Percentiles rank a stretch among this genome's conserved stretches.
Conservation (phyloP, 2,329 filamentous ascomycete species). For the Xylariaceae sp. region DNA sequence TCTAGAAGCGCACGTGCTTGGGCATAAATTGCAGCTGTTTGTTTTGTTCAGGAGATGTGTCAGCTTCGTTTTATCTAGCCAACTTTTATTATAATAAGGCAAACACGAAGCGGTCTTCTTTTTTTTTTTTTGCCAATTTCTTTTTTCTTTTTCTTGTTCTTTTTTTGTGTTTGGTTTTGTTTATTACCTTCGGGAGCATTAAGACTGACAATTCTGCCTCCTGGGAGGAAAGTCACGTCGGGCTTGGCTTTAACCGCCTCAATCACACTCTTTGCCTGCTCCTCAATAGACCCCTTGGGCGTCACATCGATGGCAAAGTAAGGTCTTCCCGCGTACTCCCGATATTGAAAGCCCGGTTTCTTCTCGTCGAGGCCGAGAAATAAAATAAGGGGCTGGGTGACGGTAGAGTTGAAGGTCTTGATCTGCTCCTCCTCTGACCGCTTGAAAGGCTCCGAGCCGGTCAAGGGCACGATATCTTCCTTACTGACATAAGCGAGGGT, state of each 20-base stretch:
- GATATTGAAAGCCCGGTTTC: conserved; percentile 50
- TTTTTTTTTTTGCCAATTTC: no score
- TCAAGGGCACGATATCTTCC: conserved; percentile 62
- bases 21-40: conserved; percentile 79
- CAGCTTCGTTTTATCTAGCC: no score
- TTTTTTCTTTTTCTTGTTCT: no score
- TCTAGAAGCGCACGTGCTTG: conserved; percentile 83
- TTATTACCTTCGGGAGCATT: conserved; percentile 42
- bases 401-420: conserved; percentile 65
- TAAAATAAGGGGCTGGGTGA: conserved; percentile 64
- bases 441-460: conserved; percentile 66
- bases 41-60: no score
- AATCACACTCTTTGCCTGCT: conserved; percentile 57
- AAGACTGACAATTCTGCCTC: conserved; percentile 42
- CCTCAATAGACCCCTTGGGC: conserved; percentile 57
- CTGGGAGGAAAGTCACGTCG: conserved; percentile 61
- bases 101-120: no score
- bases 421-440: conserved; percentile 67
- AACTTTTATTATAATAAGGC: no score
- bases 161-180: no score
- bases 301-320: conserved; percentile 91
- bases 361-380: conserved; percentile 80
- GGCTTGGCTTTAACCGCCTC: conserved; percentile 50
- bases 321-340: conserved; percentile 70
- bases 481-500: conserved; percentile 64